Conservation (phyloP, 2,329 filamentous ascomycete species). For the Orbilia oligospora region DNA sequence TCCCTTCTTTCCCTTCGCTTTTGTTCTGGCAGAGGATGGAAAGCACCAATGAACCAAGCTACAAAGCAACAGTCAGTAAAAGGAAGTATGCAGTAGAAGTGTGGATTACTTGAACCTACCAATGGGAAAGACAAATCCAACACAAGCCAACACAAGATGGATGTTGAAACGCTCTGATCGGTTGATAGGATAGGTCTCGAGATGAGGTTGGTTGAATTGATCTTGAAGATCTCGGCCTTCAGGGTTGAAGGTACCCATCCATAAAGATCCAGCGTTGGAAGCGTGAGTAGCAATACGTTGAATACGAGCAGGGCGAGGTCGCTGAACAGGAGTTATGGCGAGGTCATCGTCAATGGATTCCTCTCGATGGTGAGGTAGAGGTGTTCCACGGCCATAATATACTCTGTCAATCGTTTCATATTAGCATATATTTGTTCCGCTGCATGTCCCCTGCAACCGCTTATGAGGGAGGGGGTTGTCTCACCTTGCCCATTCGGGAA, state of each 20-base stretch:
- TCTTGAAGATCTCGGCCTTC: conserved; percentile 59
- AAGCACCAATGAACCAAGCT: conserved; percentile 60
- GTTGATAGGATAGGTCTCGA: conserved; percentile 62
- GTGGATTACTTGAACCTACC: conserved; percentile 60
- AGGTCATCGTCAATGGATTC: conserved; percentile 52
- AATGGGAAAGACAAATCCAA: conserved; percentile 64
- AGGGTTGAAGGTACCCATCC: conserved; percentile 60
- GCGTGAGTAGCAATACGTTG: conserved; percentile 52
- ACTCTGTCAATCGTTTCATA: conserved; percentile 59
- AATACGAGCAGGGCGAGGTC: conserved; percentile 50
- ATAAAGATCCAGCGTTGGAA: conserved; percentile 49
- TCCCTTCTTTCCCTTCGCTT: conserved; percentile 47
- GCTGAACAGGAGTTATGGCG: conserved; percentile 49
- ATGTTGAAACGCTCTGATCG: conserved; percentile 62
- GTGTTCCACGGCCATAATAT: conserved; percentile 60
- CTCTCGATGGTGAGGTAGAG: conserved; percentile 55
- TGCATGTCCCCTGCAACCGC: conserved; percentile 44
- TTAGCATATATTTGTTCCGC: conserved; percentile 51
- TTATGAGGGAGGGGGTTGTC: conserved; percentile 52
- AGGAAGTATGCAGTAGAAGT: conserved; percentile 6
- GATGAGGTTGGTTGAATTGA: conserved; percentile 62
- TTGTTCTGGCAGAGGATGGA: conserved; percentile 51
- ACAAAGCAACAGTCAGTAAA: conserved; percentile 37
- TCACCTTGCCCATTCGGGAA: conserved; percentile 61
- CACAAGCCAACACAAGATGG: conserved; percentile 63